phyloP scores from a whole-genome alignment of 2,329 filamentous ascomycete genomes.

The Helminthosporium solani region DNA sequence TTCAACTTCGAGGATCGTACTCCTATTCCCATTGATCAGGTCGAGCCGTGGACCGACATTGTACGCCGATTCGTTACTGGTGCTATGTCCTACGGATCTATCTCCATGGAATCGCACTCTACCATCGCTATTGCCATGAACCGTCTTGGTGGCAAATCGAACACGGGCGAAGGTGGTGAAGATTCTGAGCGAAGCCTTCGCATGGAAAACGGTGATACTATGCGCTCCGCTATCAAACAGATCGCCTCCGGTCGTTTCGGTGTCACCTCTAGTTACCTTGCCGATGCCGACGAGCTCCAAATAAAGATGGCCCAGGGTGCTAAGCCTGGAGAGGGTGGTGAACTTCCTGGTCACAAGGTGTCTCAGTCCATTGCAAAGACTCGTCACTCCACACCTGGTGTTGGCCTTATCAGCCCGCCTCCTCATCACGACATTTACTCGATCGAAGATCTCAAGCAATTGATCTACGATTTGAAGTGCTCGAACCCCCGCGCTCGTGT shows the following conservation, averaged over 20 bases:
- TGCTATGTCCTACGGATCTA: slow-evolving; percentile 98
- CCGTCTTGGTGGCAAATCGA: slow-evolving; percentile 91
- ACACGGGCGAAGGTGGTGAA: slow-evolving; percentile 96
- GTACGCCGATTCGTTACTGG: slow-evolving; percentile 95
- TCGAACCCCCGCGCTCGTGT: slow-evolving; percentile 88
- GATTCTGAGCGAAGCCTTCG: slow-evolving; percentile 86
- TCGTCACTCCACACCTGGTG: slow-evolving; percentile 92
- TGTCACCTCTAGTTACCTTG: slow-evolving; percentile 91
- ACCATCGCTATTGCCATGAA: slow-evolving; percentile 97
- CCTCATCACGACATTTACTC: slow-evolving; percentile 99
- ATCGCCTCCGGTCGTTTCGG: slow-evolving; percentile 94
- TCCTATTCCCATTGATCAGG: slow-evolving; percentile 90
- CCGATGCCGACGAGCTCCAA: slow-evolving; percentile 92
- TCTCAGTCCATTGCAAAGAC: slow-evolving; percentile 91
- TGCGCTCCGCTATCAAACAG: slow-evolving; percentile 97
- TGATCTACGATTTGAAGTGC: slow-evolving; percentile 97
- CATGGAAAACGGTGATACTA: slow-evolving; percentile 89
- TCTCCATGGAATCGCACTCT: slow-evolving; percentile 97
- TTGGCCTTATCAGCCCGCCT: slow-evolving; percentile 92
- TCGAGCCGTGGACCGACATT: slow-evolving; percentile 97
- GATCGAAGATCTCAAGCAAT: slow-evolving; percentile 95
- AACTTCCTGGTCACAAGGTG: slow-evolving; percentile 95
- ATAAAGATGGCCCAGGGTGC: slow-evolving; percentile 99
- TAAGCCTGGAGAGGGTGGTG: slow-evolving; percentile 96
- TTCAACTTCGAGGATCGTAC: slow-evolving; percentile 89